Conservation (phyloP, 2,329 filamentous ascomycete species). For the Emydomyces testavorans region DNA sequence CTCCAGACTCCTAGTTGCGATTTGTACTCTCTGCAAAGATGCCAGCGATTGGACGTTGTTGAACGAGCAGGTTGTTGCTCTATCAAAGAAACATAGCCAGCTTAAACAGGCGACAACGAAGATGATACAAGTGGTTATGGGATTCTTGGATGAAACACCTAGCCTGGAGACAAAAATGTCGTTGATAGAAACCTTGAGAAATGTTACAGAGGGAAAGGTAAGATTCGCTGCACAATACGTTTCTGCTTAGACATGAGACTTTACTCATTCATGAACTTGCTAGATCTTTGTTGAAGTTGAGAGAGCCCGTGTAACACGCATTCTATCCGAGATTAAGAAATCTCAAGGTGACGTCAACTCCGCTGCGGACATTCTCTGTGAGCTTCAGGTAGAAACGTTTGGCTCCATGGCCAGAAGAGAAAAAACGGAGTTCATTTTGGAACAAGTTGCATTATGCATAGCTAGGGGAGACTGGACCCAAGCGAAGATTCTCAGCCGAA, state of each 20-base stretch:
- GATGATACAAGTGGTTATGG: conserved; percentile 97
- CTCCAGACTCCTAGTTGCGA: conserved; percentile 71
- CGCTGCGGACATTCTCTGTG: conserved; percentile 85
- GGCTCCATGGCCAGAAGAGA: conserved; percentile 94
- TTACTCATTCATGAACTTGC: conserved; percentile 1
- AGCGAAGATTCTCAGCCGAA: conserved; percentile 81
- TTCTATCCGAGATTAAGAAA: conserved; percentile 96
- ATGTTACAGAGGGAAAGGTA: conserved; percentile 92
- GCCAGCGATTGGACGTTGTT: conserved; percentile 85
- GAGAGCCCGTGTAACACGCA: conserved; percentile 85
- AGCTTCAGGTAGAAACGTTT: conserved; percentile 97
- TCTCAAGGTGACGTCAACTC: conserved; percentile 81
- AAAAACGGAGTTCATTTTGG: conserved; percentile 97
- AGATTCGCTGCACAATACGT: not conserved
- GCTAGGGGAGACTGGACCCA: conserved; percentile 94
- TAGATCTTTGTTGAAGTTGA: conserved; percentile 98
- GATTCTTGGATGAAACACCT: conserved; percentile 76
- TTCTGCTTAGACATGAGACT: conserved; percentile 9
- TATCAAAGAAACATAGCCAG: conserved; percentile 99
- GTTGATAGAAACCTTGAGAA: conserved; percentile 87
- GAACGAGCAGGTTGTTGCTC: conserved; percentile 88
- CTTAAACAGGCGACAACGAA: conserved; percentile 98
- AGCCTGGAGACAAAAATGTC: conserved; percentile 78
- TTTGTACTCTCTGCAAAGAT: conserved; percentile 91
- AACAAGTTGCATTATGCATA: conserved; percentile 89